Base-by-base conservation (phyloP, 805 yeast genomes). In the Kuraishia floccosa region DNA sequence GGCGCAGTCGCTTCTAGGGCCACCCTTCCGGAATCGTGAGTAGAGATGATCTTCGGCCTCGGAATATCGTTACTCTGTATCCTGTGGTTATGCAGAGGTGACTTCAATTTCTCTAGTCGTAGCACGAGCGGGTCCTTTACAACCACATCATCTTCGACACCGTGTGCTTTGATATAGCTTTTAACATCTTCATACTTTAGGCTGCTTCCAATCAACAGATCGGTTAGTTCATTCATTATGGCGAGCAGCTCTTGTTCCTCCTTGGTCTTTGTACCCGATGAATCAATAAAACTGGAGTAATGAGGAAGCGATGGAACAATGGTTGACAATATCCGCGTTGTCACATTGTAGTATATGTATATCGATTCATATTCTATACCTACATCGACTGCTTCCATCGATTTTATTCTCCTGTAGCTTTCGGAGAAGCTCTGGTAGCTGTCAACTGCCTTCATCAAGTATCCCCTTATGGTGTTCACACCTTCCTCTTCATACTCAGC, bases 291-390 rank as follows among this genome's bases (percentile, higher is more conserved):
- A 2, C 27, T 20, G 16, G 29, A 39, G 30, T 14, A 31, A 12
- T 39, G 52, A 5, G 36, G 30, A 12, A 43, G 32, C 4, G 26
- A 37, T 3, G 55, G 55, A 16, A 49, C 46, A 9, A 47, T 27
- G 12, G 42, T 43, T 17, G 44, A 39, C 23, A 50, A 28, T 2
- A 50, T 44, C 31, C 39, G 41, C 9, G 49, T 41, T 8, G 53
- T 50, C 2, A 50, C 44, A 4, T 35, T 35, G 29, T 46, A 50
- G 24, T 47, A 50, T 9, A 50, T 41, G 19, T 34, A 45, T 9
- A 42, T 29, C 31, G 42, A 49, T 30, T 50, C 52, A 27, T 37
- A 40, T 24, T 38, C 31, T 16, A 11, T 9, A 30, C 17, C 13
- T 15, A 31, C 25, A 21, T 31, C 35, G 3, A 37, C 31, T 17